Percentiles rank a stretch among this genome's conserved stretches.
Evolutionary conservation across 2,329 filamentous ascomycete genomes (phyloP).

Genomic region (Parastagonospora avenae): DNA sequence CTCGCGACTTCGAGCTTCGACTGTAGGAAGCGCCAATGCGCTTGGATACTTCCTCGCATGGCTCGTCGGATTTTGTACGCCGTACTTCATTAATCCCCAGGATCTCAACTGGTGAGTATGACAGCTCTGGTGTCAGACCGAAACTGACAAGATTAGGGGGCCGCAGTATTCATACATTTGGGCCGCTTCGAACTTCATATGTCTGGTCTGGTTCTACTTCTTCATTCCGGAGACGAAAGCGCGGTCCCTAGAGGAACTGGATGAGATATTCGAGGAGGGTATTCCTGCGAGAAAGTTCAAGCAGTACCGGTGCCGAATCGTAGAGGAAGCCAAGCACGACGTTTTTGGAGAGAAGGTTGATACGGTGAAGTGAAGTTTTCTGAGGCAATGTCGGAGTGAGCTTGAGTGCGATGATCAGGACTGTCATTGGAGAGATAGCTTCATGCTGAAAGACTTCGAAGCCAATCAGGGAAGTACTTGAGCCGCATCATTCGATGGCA

Average conservation of each 20-base stretch:
- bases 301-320: conserved; percentile 26
- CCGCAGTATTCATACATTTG: conserved; percentile 31
- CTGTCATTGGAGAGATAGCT: neutral
- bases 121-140: neutral
- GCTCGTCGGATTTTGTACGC: conserved; percentile 44
- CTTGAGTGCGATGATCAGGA: neutral
- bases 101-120: conserved; percentile 45
- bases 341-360: conserved; percentile 8
- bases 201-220: conserved; percentile 63
- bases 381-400: no score
- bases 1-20: conserved; percentile 44
- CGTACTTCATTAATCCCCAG: conserved; percentile 49
- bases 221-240: conserved; percentile 60
- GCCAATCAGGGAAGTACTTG: no score
- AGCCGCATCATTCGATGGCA: no score
- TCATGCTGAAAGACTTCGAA: no score
- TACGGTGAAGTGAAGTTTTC: neutral
- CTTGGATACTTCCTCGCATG: conserved; percentile 45
- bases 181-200: conserved; percentile 45
- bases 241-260: conserved; percentile 32
- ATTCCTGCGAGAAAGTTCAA: conserved; percentile 28
- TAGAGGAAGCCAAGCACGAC: conserved; percentile 25
- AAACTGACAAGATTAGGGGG: conserved; percentile 17
- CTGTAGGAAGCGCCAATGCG: conserved; percentile 39
- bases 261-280: conserved; percentile 34